Evolutionary conservation across 192 early-diverging fungal species (phyloP).

Genomic region (Linnemannia schmuckeri): DNA sequence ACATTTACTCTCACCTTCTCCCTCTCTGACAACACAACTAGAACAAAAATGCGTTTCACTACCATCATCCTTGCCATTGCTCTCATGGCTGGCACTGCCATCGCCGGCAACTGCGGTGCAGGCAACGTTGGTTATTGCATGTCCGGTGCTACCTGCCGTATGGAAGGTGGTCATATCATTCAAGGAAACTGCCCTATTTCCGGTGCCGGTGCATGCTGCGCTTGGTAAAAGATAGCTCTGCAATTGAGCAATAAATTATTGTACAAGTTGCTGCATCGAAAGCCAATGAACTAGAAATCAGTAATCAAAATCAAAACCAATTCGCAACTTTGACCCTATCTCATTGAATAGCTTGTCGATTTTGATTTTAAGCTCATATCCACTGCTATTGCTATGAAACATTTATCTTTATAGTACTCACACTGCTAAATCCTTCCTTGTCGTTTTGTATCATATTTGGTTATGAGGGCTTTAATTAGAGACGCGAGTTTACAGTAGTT

Average conservation of each 20-base stretch:
- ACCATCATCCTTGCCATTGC: conserved; percentile 9
- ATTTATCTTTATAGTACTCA: too few relatives aligned
- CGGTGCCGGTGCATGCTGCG: conserved; percentile 13
- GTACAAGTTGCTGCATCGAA: neutral
- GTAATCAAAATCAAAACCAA: neutral
- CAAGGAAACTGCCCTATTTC: neutral
- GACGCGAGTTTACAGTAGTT: too few relatives aligned
- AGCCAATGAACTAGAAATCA: neutral
- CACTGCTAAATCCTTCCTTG: too few relatives aligned
- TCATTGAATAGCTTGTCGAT: neutral
- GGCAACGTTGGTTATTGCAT: conserved; percentile 7
- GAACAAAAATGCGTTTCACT: conserved; percentile 16
- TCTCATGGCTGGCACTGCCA: conserved; percentile 10
- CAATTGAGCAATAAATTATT: neutral
- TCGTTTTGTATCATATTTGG: too few relatives aligned
- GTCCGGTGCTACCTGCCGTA: conserved; percentile 1
- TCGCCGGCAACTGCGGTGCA: neutral
- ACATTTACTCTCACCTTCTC: conserved; percentile 1
- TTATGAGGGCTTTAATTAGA: too few relatives aligned
- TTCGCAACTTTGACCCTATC: neutral
- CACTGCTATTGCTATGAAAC: too few relatives aligned
- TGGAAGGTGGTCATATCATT: conserved; percentile 3
- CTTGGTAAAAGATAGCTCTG: conserved; percentile 10
- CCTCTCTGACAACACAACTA: neutral
- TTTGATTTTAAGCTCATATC: too few relatives aligned